Conservation (phyloP, 768 basidiomycete genomes). For the Hirschioporus abietinus region DNA sequence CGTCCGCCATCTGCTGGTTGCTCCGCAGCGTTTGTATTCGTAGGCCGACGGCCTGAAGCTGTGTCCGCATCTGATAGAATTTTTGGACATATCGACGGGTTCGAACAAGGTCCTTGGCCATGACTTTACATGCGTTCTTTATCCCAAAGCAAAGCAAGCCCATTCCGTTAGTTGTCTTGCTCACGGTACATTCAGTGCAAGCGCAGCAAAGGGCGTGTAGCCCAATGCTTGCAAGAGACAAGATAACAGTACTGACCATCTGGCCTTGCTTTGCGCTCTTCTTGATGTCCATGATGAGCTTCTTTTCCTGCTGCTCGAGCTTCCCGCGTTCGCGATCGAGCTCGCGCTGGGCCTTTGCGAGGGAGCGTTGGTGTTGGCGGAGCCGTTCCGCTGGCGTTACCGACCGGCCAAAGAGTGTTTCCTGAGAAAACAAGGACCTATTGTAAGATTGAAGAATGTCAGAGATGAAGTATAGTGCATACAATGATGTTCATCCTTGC, state of each 20-base stretch:
- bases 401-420: slow-evolving; percentile 90
- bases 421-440: slow-evolving; percentile 42
- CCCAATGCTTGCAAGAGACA: slow-evolving; percentile 7
- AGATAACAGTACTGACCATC: slow-evolving; percentile 47
- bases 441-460: neutral
- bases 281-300: slow-evolving; percentile 92
- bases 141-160: slow-evolving; percentile 12
- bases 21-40: slow-evolving; percentile 94
- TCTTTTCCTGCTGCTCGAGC: slow-evolving; percentile 96
- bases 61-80: slow-evolving; percentile 98
- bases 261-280: slow-evolving; percentile 94
- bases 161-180: slow-evolving; percentile 14
- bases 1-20: slow-evolving; percentile 99
- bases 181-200: slow-evolving; percentile 16
- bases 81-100: slow-evolving; percentile 95
- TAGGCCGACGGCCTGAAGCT: slow-evolving; percentile 91
- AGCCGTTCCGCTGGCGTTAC: slow-evolving; percentile 95
- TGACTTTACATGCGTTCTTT: slow-evolving; percentile 97
- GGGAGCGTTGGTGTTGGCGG: slow-evolving; percentile 92
- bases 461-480: slow-evolving; percentile 24
- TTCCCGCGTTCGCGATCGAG: slow-evolving; percentile 93
- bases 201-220: neutral
- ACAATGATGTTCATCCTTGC: slow-evolving; percentile 76
- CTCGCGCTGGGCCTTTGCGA: slow-evolving; percentile 96
- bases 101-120: slow-evolving; percentile 97